Conservation (phyloP, 345 rosid species). For the Heritiera littoralis region DNA sequence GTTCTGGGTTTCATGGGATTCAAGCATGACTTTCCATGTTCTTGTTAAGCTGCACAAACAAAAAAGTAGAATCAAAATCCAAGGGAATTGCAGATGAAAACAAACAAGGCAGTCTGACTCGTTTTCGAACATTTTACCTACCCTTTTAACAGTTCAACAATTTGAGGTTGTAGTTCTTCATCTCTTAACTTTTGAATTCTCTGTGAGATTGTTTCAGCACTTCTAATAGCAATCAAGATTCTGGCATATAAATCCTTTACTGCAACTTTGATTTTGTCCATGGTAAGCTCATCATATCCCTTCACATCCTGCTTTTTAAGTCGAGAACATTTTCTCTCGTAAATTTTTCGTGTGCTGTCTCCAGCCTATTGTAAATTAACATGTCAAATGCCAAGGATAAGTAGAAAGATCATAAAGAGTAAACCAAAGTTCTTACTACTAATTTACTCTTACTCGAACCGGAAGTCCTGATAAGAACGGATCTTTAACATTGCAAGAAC, state of each 20-base stretch:
- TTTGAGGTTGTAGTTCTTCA: conserved; percentile 70
- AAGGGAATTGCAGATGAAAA: conserved; percentile 6
- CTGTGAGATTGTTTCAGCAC: conserved; percentile 68
- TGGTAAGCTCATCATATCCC: conserved; percentile 44
- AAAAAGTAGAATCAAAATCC: conserved; percentile 21
- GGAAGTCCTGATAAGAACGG: background rate
- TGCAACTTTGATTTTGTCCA: conserved; percentile 61
- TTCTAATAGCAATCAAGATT: conserved; percentile 68
- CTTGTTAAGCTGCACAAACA: conserved; percentile 44
- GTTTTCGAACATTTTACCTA: conserved; percentile 29
- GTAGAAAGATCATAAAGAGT: background rate
- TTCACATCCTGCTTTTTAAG: conserved; percentile 53
- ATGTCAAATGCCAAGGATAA: conserved; percentile 15
- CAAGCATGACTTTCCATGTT: conserved; percentile 70
- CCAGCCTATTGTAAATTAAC: conserved; percentile 48
- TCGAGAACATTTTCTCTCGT: conserved; percentile 58
- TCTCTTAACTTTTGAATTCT: conserved; percentile 64
- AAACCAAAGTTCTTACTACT: background rate
- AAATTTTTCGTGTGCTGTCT: conserved; percentile 54
- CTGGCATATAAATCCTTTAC: conserved; percentile 66
- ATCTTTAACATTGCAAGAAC: background rate
- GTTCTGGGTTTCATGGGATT: conserved; percentile 74
- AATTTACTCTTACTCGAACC: background rate
- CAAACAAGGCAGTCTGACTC: background rate
- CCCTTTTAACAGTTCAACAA: conserved; percentile 69